Evolutionary conservation across 1,139 yeast species (phyloP), one percentile per base, ranked within the genome.

Genomic region (Suhomyces bokatorum): DNA sequence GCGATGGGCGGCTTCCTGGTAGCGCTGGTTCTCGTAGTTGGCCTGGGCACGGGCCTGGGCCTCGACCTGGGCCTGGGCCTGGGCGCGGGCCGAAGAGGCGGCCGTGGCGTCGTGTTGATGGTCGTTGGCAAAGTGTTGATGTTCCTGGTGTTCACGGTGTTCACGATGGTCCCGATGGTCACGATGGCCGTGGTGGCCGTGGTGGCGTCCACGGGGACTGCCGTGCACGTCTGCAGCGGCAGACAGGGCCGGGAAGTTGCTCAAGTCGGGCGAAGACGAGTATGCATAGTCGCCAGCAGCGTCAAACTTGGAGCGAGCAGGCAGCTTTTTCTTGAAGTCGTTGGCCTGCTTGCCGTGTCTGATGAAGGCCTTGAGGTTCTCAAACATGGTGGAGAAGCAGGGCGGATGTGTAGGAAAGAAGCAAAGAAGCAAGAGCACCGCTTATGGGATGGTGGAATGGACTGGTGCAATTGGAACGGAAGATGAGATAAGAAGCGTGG

Each of bases 271-370:
- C 35, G n/a, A n/a, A 11, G 5, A 32, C 13, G 36, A 11, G 30
- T 43, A 39, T 12, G 32, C 44, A 15, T 40, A 43, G 24, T 43
- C 47, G 13, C 20, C 16, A 35, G 43, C 3, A 16, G 43, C 34
- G 32, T 40, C 45, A 17, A 38, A 41, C 16, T 27, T 24, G 13
- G 31, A 4, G 12, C 14, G 16, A 6, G 9, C 33, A 4, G 37
- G 39, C 36, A 40, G 47, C 43, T 60, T 64, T 45, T 52, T 57
- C 48, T 63, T 67, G 43, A 66, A 54, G 36, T 72, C 77, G 54
- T 69, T 70, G 50, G 95, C 95, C 60, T 86, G 88, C 56, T 81
- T 85, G 29, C 96, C 95, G 56, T 87, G 95, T 56, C 95, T 82
- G 48, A 87, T 87, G 60, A 87, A 85, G 55, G 89, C 88, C 64